Evolutionary conservation across 257 asterid genomes (phyloP).

Genomic region (Jaltomata sinuosa): DNA sequence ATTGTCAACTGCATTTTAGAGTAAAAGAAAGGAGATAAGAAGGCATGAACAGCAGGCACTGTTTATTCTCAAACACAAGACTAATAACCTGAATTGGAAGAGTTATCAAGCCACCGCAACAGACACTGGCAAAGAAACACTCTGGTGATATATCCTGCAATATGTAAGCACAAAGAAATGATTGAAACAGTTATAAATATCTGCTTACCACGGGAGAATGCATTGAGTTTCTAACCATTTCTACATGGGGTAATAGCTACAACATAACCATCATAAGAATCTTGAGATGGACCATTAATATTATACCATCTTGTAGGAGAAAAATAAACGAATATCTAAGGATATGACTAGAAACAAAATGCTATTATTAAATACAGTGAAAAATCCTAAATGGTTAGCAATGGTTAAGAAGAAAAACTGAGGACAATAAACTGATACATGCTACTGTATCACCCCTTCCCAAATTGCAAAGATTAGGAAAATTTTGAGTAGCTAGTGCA

Average conservation of each 20-base stretch:
- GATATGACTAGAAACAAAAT: not conserved
- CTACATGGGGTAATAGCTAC: not conserved
- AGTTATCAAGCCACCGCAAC: slow-evolving; percentile 83
- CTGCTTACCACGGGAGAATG: not conserved
- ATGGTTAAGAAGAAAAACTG: not conserved
- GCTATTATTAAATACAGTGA: not conserved
- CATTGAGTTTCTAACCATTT: not conserved
- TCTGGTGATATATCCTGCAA: slow-evolving; percentile 72
- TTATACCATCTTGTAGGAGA: not conserved
- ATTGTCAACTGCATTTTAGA: slow-evolving; percentile 47
- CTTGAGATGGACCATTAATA: not conserved
- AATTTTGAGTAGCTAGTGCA: not conserved
- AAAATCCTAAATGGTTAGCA: not conserved
- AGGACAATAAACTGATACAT: not conserved
- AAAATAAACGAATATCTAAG: not conserved
- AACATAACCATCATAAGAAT: not conserved
- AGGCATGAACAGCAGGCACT: not conserved
- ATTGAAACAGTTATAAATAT: not conserved
- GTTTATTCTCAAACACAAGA: not conserved
- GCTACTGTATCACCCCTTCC: not conserved
- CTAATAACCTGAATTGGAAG: slow-evolving; percentile 69
- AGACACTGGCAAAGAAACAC: slow-evolving; percentile 85
- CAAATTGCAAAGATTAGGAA: not conserved
- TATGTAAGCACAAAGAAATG: slow-evolving; percentile 3
- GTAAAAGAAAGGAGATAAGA: not conserved